These are phyloP conservation scores for Xylaria sp. DNA, from an alignment of 2,329 filamentous ascomycete genomes.

Conservation along the genomic window DNA sequence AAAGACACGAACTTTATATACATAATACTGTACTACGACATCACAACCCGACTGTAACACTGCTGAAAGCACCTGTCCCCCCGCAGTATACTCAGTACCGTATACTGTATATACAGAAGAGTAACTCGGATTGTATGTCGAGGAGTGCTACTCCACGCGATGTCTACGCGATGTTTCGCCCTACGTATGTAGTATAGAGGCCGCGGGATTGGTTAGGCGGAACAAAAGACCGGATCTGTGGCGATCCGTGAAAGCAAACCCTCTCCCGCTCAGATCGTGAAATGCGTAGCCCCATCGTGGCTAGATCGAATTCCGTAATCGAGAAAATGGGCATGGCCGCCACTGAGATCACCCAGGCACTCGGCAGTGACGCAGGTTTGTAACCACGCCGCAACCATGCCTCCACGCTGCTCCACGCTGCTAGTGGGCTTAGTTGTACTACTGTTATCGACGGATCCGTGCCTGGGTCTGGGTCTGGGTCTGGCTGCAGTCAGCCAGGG, in stretches of 20 bases:
- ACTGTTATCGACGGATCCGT: not conserved
- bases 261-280: constrained; percentile 24
- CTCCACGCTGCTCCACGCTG: not conserved
- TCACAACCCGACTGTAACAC: not conserved
- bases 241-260: constrained; percentile 26
- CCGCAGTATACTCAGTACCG: not conserved
- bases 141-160: not conserved
- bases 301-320: constrained; percentile 25
- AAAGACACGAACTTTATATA: constrained; percentile 5
- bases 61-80: not conserved
- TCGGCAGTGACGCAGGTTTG: not conserved
- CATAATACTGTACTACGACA: constrained; percentile 8
- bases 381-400: constrained; percentile 1
- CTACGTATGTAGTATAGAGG: not conserved
- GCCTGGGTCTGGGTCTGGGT: not conserved
- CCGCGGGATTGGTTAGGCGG: constrained; percentile 4
- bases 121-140: not conserved
- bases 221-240: constrained; percentile 22
- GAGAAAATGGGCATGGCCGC: constrained; percentile 7
- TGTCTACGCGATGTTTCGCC: constrained; percentile 1
- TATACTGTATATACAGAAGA: not conserved
- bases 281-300: constrained; percentile 23
- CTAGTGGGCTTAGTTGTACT: too few relatives aligned
- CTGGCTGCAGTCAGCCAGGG: not conserved
- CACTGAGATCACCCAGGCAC: constrained; percentile 5